These are phyloP conservation scores for Daedaleopsis sinensis DNA, from an alignment of 768 basidiomycete genomes.

Conservation along the genomic window DNA sequence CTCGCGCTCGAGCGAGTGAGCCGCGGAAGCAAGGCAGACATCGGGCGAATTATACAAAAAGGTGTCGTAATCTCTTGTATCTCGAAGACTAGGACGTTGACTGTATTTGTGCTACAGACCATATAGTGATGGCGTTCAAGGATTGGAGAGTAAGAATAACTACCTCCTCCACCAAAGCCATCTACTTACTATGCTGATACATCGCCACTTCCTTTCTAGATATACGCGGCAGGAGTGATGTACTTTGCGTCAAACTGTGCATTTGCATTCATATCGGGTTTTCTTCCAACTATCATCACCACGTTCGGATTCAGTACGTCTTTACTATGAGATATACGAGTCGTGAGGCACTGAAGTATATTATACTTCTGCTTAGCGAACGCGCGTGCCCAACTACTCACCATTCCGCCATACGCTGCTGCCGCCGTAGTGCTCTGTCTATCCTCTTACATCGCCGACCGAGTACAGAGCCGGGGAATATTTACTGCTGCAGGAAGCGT, in stretches of 20 bases:
- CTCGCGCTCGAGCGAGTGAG: conserved; percentile 72
- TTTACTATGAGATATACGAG: background rate
- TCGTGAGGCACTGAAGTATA: conserved; percentile 2
- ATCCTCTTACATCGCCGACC: conserved; percentile 66
- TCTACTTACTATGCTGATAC: background rate
- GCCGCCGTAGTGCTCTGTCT: conserved; percentile 63
- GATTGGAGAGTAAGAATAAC: conserved; percentile 56
- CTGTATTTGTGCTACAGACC: conserved; percentile 42
- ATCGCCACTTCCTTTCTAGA: conserved; percentile 35
- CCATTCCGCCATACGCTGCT: conserved; percentile 81
- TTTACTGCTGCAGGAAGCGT: conserved; percentile 48
- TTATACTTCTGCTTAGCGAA: conserved; percentile 44
- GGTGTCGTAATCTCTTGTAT: conserved; percentile 36
- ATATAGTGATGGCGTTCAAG: conserved; percentile 60
- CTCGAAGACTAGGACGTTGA: background rate
- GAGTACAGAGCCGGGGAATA: conserved; percentile 60
- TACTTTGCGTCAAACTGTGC: conserved; percentile 82
- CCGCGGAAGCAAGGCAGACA: conserved; percentile 65
- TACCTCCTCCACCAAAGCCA: background rate
- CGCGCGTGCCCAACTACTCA: conserved; percentile 70
- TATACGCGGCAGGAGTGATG: conserved; percentile 68
- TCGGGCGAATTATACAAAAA: conserved; percentile 64
- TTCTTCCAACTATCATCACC: conserved; percentile 79
- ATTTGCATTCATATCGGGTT: conserved; percentile 79
- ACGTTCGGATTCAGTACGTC: conserved; percentile 72